Evolutionary conservation across 2,329 filamentous ascomycete genomes (phyloP), one percentile per base, ranked within the genome.

Genomic region (Rhynchosporium graminicola): DNA sequence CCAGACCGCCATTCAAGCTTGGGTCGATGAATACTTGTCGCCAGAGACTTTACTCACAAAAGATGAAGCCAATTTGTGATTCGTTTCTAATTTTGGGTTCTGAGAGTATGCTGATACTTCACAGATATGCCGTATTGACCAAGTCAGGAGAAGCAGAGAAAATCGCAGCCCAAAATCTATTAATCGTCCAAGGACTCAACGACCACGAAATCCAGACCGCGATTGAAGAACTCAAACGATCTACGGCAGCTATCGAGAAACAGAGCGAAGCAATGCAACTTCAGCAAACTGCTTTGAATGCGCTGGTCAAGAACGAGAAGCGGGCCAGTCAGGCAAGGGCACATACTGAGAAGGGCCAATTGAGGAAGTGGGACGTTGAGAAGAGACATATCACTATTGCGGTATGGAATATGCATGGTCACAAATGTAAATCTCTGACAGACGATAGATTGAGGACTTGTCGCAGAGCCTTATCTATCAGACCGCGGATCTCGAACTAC

Each of bases 201-300:
- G 86, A 90, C 62, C 77, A 82, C 31, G 86, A 90, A 57, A 77
- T 91, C 60, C 79, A 79, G 59, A 74, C 77, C 46, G 88, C 88
- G 15, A 85, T 89, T 56, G 80, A 82, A 3, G 83, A 88, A 59
- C 77, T 92, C n/a, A 80, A 83, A 63, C 78, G 78, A 43, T 89
- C 88, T 1, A 90, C 88, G 0, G 80, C 80, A 20, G 82, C 81
- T 20, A 88, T 91, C 33, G 80, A 83, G 65, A 82, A 83, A 73
- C 88, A 91, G 70, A 86, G 82, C 33, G 83, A 86, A 70, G 78
- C 81, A 0, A 73, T 91, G 20, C 80, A 81, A 61, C 78, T 82
- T 57, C 88, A 91, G 73, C 83, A 85, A 63, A 81, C 84, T 68
- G 86, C 86, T 9, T 73, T 90, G 58, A 79, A 80, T 40, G 74